Conservation (phyloP, 495 filamentous ascomycete genomes). For the Podospora pseudocomata region DNA sequence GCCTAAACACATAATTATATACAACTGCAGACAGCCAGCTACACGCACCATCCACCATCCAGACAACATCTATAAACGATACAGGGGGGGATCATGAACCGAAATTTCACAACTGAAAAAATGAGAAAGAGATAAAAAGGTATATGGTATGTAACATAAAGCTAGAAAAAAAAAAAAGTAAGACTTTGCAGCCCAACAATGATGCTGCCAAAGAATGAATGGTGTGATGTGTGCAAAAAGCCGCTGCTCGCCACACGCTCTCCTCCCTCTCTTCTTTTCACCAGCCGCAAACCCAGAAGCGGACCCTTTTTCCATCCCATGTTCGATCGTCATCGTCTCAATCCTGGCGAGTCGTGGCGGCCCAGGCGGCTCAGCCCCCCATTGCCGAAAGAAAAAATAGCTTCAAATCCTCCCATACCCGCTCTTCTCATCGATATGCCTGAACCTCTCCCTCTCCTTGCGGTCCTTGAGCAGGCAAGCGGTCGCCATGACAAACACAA, state of each 20-base stretch:
- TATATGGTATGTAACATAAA: neutral
- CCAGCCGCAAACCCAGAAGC: neutral
- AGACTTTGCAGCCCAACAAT: neutral
- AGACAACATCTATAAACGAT: neutral
- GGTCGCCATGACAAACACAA: slow-evolving; percentile 59
- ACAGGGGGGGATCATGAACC: neutral
- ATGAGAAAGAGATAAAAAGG: neutral
- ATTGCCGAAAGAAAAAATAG: neutral
- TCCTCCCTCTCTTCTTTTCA: neutral
- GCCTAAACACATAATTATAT: neutral
- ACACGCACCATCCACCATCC: neutral
- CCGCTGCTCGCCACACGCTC: neutral
- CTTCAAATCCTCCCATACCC: slow-evolving; percentile 43
- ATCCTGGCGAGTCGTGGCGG: neutral
- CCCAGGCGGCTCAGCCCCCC: neutral
- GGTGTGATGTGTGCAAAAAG: neutral
- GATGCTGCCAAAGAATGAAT: neutral
- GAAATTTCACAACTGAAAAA: neutral
- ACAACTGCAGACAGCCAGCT: neutral
- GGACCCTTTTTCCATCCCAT: neutral
- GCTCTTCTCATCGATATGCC: slow-evolving; percentile 69
- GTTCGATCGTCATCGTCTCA: neutral
- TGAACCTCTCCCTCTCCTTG: slow-evolving; percentile 66
- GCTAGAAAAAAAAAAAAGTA: neutral
- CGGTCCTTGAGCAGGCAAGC: slow-evolving; percentile 68